These are phyloP conservation scores for Radiomyces spectabilis DNA, from an alignment of 192 early-diverging fungal species.

Conservation along the genomic window DNA sequence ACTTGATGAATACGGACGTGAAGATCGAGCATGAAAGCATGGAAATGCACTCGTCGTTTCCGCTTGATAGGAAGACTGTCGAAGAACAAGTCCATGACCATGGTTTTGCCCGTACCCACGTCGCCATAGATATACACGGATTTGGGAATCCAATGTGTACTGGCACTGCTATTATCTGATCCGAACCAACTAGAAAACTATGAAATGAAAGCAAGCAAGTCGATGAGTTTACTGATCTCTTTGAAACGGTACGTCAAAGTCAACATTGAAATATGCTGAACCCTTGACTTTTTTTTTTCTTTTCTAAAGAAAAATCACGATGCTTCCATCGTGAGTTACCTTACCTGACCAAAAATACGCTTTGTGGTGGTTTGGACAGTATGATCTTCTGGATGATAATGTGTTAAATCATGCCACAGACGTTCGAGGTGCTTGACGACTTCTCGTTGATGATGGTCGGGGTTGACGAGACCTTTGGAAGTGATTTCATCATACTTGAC, in stretches of 20 bases:
- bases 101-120: slow-evolving; percentile 91
- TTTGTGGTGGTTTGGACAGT: background rate
- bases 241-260: too few relatives aligned
- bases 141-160: too few relatives aligned
- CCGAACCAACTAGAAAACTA: slow-evolving; percentile 1
- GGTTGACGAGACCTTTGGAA: background rate
- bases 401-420: slow-evolving; percentile 13
- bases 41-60: slow-evolving; percentile 91
- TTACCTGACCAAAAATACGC: background rate
- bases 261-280: too few relatives aligned
- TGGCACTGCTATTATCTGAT: too few relatives aligned
- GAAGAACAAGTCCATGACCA: slow-evolving; percentile 95
- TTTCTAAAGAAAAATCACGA: too few relatives aligned
- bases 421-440: slow-evolving; percentile 13
- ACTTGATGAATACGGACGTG: slow-evolving; percentile 67
- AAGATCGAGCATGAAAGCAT: slow-evolving; percentile 95
- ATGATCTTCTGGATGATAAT: slow-evolving; percentile 3
- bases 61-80: slow-evolving; percentile 58
- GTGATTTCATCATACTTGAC: slow-evolving; percentile 2
- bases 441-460: slow-evolving; percentile 14
- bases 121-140: slow-evolving; percentile 63
- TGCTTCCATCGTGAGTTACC: background rate
- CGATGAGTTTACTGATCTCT: too few relatives aligned
- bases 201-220: background rate
- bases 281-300: too few relatives aligned